A percentile compares a stretch with the other conserved stretches of the same genome.
phyloP scores from a whole-genome alignment of 306 rosid species.

The Dryas alaskensis region DNA sequence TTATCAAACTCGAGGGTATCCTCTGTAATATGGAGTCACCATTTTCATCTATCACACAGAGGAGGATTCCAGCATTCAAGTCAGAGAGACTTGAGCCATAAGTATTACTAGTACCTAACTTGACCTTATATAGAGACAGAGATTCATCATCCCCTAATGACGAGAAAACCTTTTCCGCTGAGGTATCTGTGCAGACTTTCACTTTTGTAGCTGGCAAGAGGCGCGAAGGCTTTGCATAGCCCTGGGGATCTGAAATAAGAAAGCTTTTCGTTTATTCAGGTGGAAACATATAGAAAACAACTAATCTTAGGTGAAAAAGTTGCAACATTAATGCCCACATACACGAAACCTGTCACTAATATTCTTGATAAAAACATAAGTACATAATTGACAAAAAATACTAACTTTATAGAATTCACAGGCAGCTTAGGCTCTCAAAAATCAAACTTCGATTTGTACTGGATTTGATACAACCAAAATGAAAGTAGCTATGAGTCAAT shows the following conservation, averaged over 20 bases:
- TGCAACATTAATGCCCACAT: neutral
- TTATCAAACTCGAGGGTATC: constrained; percentile 51
- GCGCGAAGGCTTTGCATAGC: constrained; percentile 57
- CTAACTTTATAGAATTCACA: neutral
- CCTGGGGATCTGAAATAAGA: constrained; percentile 54
- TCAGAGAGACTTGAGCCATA: constrained; percentile 65
- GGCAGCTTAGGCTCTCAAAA: neutral
- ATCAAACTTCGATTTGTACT: neutral
- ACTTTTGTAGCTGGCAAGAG: constrained; percentile 66
- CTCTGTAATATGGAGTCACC: constrained; percentile 77
- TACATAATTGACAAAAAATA: neutral
- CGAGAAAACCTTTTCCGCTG: constrained; percentile 35
- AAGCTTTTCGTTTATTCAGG: neutral
- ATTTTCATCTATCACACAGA: constrained; percentile 68
- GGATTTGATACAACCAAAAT: neutral
- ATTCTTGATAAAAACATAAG: neutral
- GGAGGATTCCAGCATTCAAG: constrained; percentile 66
- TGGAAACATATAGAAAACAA: neutral
- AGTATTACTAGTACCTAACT: constrained; percentile 60
- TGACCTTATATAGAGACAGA: constrained; percentile 50
- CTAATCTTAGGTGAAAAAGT: neutral
- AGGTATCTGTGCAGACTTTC: constrained; percentile 43
- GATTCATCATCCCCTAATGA: constrained; percentile 42
- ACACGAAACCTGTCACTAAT: neutral
- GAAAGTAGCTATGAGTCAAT: neutral